Percentiles rank a stretch among this genome's conserved stretches.
These are phyloP conservation scores for Mycena capillaripes DNA, from an alignment of 768 basidiomycete genomes.

Conservation along the genomic window DNA sequence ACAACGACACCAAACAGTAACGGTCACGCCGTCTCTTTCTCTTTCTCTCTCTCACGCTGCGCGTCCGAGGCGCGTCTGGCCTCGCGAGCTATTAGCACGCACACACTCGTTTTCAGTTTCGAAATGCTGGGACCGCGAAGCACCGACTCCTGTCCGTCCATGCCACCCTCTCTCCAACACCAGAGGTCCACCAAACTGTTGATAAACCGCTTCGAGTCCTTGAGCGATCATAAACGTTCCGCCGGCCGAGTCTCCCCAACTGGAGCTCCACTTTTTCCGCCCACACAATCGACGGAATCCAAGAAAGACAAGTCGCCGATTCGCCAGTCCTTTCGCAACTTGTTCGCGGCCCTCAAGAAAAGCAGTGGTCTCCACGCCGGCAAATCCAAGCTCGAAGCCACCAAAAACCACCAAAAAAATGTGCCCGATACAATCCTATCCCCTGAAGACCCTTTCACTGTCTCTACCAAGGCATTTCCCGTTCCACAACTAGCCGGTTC, in stretches of 20 bases:
- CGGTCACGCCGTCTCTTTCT: too few species aligned
- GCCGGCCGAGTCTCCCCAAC: conserved; percentile 22
- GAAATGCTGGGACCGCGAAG: conserved; percentile 27
- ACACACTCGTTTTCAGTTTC: conserved; percentile 1
- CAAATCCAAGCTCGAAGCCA: conserved; percentile 55
- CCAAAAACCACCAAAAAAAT: neutral
- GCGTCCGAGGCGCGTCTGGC: too few species aligned
- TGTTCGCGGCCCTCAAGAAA: conserved; percentile 63
- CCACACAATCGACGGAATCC: conserved; percentile 23
- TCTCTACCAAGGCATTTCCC: conserved; percentile 24
- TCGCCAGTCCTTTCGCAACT: conserved; percentile 73
- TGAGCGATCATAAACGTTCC: conserved; percentile 41
- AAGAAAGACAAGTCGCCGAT: conserved; percentile 66
- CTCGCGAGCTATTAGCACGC: too few species aligned
- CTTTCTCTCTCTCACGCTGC: too few species aligned
- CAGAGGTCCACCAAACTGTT: conserved; percentile 64
- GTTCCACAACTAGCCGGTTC: conserved; percentile 26
- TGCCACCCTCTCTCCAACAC: conserved; percentile 46
- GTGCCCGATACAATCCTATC: conserved; percentile 3
- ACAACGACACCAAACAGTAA: too few species aligned
- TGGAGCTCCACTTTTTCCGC: conserved; percentile 35
- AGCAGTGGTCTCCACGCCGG: conserved; percentile 30
- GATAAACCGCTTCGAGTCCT: conserved; percentile 67
- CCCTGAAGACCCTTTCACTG: conserved; percentile 15
- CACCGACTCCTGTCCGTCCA: neutral